phyloP scores from a whole-genome alignment of 1,284 basidiomycete genomes.

The Farysia itapuensis region DNA sequence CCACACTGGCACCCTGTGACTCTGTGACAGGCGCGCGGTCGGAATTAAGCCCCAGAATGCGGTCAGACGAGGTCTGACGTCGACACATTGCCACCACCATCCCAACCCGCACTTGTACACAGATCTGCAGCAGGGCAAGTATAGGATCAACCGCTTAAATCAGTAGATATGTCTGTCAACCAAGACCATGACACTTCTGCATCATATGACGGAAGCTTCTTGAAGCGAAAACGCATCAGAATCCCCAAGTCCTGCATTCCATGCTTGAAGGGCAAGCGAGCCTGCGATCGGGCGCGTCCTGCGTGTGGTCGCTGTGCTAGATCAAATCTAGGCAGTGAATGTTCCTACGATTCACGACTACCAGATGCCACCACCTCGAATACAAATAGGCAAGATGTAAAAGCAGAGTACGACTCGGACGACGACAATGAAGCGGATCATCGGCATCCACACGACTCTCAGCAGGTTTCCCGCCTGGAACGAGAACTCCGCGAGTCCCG shows the following conservation, averaged over 20 bases:
- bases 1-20: too few relatives aligned
- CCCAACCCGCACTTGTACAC: too few relatives aligned
- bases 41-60: too few relatives aligned
- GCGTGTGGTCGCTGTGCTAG: conserved; percentile 24
- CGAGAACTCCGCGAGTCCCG: conserved; percentile 10
- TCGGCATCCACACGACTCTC: background rate
- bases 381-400: too few relatives aligned
- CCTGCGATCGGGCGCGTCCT: conserved; percentile 31
- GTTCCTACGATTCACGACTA: conserved; percentile 25
- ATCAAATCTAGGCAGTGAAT: conserved; percentile 12
- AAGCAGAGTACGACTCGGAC: conserved; percentile 5
- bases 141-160: too few relatives aligned
- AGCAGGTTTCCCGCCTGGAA: conserved; percentile 4
- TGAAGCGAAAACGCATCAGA: conserved; percentile 33
- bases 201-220: conserved; percentile 18
- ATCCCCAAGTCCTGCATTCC: conserved; percentile 39
- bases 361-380: conserved; percentile 7
- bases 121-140: too few relatives aligned
- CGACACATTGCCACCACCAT: too few relatives aligned
- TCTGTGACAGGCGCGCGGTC: too few relatives aligned
- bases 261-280: conserved; percentile 29
- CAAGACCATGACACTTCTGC: conserved; percentile 3
- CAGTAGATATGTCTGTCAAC: background rate
- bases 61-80: too few relatives aligned
- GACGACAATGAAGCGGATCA: conserved; percentile 13